phyloP scores from a whole-genome alignment of 139 green algal species.

The Volvox reticuliferus region DNA sequence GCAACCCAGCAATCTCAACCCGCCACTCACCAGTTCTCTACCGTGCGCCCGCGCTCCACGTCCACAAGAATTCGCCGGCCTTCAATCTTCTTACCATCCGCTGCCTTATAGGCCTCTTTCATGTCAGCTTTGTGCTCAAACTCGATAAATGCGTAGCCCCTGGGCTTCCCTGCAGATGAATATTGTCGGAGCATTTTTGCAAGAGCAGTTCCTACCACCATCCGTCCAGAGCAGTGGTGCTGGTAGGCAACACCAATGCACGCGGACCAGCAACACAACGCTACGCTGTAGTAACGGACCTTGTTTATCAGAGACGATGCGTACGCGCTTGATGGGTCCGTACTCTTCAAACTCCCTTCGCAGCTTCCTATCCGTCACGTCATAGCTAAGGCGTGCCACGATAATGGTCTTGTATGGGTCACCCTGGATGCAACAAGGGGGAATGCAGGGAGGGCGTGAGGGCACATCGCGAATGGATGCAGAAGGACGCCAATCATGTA shows the following conservation, averaged over 20 bases:
- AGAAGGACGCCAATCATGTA: background rate
- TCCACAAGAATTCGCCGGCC: slow-evolving; percentile 85
- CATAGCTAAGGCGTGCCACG: slow-evolving; percentile 82
- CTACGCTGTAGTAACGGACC: slow-evolving; percentile 23
- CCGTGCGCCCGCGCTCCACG: slow-evolving; percentile 90
- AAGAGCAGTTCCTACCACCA: background rate
- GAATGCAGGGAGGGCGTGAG: background rate
- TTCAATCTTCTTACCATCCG: slow-evolving; percentile 88
- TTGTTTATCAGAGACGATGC: slow-evolving; percentile 81
- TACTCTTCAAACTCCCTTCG: slow-evolving; percentile 90
- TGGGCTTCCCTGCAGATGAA: slow-evolving; percentile 76
- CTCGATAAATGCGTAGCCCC: slow-evolving; percentile 93
- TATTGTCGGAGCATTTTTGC: background rate
- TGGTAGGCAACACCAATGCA: too few species aligned
- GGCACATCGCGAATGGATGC: background rate
- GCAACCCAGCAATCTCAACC: background rate
- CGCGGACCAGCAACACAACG: too few species aligned
- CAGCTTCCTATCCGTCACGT: slow-evolving; percentile 88
- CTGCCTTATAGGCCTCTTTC: slow-evolving; percentile 93
- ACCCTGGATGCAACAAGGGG: slow-evolving; percentile 63
- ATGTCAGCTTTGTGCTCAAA: slow-evolving; percentile 94
- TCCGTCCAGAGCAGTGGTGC: too few species aligned
- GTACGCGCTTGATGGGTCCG: slow-evolving; percentile 85
- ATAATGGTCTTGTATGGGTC: slow-evolving; percentile 94
- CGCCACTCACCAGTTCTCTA: slow-evolving; percentile 82